phyloP scores from a whole-genome alignment of 2,329 filamentous ascomycete genomes.

The Microsporum canis region DNA sequence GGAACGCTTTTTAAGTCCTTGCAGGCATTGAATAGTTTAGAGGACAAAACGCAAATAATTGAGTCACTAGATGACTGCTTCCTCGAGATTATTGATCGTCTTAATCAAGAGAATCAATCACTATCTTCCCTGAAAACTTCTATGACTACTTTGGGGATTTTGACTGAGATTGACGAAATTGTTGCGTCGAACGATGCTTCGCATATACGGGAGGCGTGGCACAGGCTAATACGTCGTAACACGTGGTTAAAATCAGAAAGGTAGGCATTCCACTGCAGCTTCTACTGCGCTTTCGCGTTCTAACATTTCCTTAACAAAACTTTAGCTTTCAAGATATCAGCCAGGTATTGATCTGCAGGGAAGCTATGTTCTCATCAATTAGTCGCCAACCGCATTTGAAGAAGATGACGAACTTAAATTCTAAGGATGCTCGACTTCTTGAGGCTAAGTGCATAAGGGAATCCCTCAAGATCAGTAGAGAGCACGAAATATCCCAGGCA shows the following conservation, averaged over 20 bases:
- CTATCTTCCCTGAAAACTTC: conserved; percentile 42
- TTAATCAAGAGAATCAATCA: conserved; percentile 28
- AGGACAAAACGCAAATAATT: conserved; percentile 44
- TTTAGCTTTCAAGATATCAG: conserved; percentile 52
- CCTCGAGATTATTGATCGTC: conserved; percentile 34
- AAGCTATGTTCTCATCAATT: conserved; percentile 70
- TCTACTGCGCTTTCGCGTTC: neutral
- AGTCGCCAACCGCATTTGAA: conserved; percentile 57
- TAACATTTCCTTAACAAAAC: neutral
- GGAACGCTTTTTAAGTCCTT: conserved; percentile 69
- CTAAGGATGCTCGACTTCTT: conserved; percentile 53
- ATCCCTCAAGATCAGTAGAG: conserved; percentile 63
- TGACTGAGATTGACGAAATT: conserved; percentile 74
- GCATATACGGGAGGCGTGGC: conserved; percentile 52
- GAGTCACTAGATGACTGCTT: conserved; percentile 52
- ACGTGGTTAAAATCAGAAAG: conserved; percentile 73
- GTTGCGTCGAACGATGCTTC: conserved; percentile 49
- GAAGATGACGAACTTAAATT: conserved; percentile 48
- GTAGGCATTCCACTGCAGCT: conserved; percentile 38
- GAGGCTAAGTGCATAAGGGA: conserved; percentile 68
- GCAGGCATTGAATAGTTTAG: conserved; percentile 61
- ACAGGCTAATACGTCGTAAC: conserved; percentile 53
- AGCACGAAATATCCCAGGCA: conserved; percentile 72
- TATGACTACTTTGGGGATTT: conserved; percentile 55
- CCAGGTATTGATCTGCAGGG: conserved; percentile 68